Percentiles rank a stretch among this genome's conserved stretches.
Evolutionary conservation across 208 protist genomes (phyloP).

Genomic region (Lotmaria passim): DNA sequence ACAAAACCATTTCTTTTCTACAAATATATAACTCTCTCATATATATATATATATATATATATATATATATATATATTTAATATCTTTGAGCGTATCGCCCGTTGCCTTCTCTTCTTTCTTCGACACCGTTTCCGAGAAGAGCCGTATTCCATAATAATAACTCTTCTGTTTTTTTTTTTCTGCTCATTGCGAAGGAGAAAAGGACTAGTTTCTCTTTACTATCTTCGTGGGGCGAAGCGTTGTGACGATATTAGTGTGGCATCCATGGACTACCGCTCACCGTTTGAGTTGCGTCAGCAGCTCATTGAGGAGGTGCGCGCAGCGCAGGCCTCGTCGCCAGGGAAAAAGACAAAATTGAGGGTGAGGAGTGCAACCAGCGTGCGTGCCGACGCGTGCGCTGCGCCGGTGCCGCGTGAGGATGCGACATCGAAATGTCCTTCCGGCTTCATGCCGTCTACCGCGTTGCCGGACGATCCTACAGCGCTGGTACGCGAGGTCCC

Average conservation of each 20-base stretch:
- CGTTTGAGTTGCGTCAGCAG: slow-evolving; percentile 85
- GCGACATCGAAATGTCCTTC: slow-evolving; percentile 16
- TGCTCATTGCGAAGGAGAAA: neutral
- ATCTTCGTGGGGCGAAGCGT: too few species aligned
- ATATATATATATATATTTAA: too few species aligned
- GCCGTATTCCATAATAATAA: too few species aligned
- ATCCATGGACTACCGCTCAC: slow-evolving; percentile 84
- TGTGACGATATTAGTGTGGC: too few species aligned
- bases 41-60: too few species aligned
- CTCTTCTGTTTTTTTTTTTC: neutral
- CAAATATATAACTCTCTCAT: too few species aligned
- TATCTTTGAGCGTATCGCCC: too few species aligned
- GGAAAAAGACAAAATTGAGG: slow-evolving; percentile 35
- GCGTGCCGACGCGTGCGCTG: slow-evolving; percentile 15
- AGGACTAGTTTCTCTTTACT: slow-evolving; percentile 4
- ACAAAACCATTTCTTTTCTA: too few species aligned
- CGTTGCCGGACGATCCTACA: slow-evolving; percentile 80
- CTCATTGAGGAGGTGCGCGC: slow-evolving; percentile 64
- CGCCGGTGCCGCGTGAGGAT: slow-evolving; percentile 4
- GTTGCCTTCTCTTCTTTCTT: too few species aligned
- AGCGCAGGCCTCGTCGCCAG: slow-evolving; percentile 22
- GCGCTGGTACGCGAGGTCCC: slow-evolving; percentile 86
- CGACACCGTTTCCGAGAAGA: too few species aligned
- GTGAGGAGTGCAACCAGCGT: slow-evolving; percentile 4
- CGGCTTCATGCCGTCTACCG: slow-evolving; percentile 47